phyloP scores from a whole-genome alignment of 2,329 filamentous ascomycete genomes.

The Macroventuria anomochaeta region DNA sequence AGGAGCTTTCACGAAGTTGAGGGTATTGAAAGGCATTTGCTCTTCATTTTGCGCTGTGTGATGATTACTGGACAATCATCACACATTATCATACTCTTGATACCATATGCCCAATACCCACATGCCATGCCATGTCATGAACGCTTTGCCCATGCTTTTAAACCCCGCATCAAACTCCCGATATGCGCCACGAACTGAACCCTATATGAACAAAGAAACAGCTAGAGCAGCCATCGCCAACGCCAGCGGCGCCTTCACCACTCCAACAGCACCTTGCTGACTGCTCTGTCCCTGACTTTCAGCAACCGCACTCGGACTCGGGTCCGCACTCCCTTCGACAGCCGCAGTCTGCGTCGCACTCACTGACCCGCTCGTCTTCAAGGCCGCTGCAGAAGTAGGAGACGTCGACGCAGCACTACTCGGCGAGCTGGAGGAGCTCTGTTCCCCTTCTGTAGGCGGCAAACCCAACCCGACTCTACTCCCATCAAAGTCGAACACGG shows the following conservation, averaged over 20 bases:
- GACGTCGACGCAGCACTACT: constrained; percentile 6
- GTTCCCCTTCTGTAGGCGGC: constrained; percentile 20
- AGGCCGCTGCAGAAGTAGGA: not conserved
- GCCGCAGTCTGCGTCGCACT: constrained; percentile 4
- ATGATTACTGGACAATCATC: too few relatives aligned
- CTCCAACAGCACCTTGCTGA: constrained; percentile 7
- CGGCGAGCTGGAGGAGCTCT: constrained; percentile 7
- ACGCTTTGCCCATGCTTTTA: not conserved
- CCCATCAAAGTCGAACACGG: constrained; percentile 79
- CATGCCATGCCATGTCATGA: not conserved
- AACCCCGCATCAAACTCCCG: not conserved
- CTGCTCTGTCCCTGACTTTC: constrained; percentile 7
- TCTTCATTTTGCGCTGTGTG: too few relatives aligned
- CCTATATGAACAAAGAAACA: constrained; percentile 14
- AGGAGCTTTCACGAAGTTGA: too few relatives aligned
- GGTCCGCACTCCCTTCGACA: constrained; percentile 1
- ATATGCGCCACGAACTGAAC: not conserved
- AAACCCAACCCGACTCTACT: constrained; percentile 62
- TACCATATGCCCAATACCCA: too few relatives aligned
- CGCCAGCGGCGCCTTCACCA: not conserved
- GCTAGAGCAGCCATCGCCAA: not conserved
- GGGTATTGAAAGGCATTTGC: too few relatives aligned
- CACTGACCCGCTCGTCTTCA: not conserved
- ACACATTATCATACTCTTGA: too few relatives aligned
- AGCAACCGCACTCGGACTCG: constrained; percentile 4